Evolutionary conservation across 1,284 basidiomycete species (phyloP), one percentile per base, ranked within the genome.

Genomic region (Exobasidium rhododendri): DNA sequence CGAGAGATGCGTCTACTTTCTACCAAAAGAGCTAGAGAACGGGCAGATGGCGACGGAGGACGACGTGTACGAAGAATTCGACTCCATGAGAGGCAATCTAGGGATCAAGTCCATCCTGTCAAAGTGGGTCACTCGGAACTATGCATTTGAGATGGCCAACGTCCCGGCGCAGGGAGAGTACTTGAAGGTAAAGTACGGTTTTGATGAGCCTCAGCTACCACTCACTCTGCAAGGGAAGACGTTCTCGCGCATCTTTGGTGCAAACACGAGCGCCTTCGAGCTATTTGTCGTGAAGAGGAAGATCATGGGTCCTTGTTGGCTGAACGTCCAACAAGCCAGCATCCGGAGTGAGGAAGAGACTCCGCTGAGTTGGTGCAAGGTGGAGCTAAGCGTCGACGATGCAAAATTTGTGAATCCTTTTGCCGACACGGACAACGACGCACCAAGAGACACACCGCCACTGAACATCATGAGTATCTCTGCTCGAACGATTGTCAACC

Each of bases 301-400:
- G 81, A 97, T 98, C 67, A 97, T 97, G 91, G 96, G 96, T 2
- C 94, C 96, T 0, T 98, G 96, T 80, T 98, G 94, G 96, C 83
- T 99, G 55, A 85, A 89, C 63, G 85, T 99, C 67, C 89, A 59
- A 82, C 87, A 73, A 91, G 58, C 62, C 11, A 65, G 70, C 29
- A 26, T 63, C 22, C 43, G 30, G 43, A n/a, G 22, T 40, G 28
- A 20, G 13, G 31, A 24, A 46, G 35, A 55, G 17, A 62, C 59
- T 56, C 68, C 72, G 20, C 61, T 75, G 58, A 73, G 70, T 24
- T 77, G 75, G 74, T 71, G 69, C 58, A 94, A 96, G 82, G 83
- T 96, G 28, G 94, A 98, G 82, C 89, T 87, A n/a, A 86, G 85
- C 0, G 88, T 94, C 11, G 82, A 85, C 13, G 86, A 93, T 72